Percentiles rank a stretch among this genome's conserved stretches.
These are phyloP conservation scores for Centaurea solstitialis DNA, from an alignment of 129 eudicot genomes.

Conservation along the genomic window DNA sequence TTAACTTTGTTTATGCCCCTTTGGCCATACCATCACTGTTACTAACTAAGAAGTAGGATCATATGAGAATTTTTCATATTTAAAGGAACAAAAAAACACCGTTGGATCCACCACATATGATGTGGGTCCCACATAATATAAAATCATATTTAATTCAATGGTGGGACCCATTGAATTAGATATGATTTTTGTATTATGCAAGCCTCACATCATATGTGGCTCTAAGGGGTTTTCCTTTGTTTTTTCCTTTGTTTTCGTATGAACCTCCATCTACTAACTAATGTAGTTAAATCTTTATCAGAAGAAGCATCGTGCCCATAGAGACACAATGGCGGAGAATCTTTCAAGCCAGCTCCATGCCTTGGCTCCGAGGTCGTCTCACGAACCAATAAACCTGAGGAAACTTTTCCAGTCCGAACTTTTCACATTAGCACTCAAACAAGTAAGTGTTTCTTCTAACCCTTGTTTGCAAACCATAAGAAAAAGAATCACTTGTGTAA, in stretches of 20 bases:
- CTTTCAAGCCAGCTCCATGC: conserved; percentile 30
- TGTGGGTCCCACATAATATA: too few species aligned
- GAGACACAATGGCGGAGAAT: conserved; percentile 44
- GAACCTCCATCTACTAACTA: too few species aligned
- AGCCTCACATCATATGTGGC: too few species aligned
- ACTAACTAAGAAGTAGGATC: too few species aligned
- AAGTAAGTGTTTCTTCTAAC: conserved; percentile 34
- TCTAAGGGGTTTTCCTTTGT: too few species aligned
- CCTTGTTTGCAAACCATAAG: not conserved
- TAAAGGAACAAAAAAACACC: too few species aligned
- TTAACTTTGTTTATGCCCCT: not conserved
- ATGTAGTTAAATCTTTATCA: conserved; percentile 3
- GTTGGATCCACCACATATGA: too few species aligned
- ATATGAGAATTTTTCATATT: too few species aligned
- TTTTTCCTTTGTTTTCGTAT: too few species aligned
- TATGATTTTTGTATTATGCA: too few species aligned
- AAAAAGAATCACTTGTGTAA: not conserved
- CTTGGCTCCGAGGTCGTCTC: conserved; percentile 19
- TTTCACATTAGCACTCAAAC: conserved; percentile 48
- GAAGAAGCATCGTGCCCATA: conserved; percentile 44
- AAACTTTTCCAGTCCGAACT: conserved; percentile 44
- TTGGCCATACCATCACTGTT: not conserved
- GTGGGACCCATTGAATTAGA: too few species aligned
- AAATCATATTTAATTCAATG: too few species aligned
- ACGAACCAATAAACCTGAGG: conserved; percentile 45